Conservation (phyloP, 768 basidiomycete species). For the Phlebiopsis gigantea region DNA sequence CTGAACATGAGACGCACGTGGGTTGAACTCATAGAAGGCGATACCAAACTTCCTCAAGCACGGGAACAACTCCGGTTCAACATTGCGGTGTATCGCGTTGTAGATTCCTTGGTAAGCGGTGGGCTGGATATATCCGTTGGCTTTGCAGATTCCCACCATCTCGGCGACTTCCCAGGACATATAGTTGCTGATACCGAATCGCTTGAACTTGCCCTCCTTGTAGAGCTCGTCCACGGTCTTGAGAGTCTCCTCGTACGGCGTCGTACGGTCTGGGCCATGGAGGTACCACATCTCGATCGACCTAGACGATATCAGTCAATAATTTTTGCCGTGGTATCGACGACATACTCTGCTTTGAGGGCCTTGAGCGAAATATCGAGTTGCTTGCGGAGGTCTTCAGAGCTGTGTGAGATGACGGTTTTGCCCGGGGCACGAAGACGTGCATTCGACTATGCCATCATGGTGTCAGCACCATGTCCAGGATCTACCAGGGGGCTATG, state of each 20-base stretch:
- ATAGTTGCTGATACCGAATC: slow-evolving; percentile 42
- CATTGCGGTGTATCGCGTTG: slow-evolving; percentile 34
- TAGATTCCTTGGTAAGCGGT: slow-evolving; percentile 45
- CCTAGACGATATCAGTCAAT: slow-evolving; percentile 6
- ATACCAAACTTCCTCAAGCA: slow-evolving; percentile 38
- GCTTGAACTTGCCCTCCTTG: slow-evolving; percentile 48
- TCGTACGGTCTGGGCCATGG: slow-evolving; percentile 40
- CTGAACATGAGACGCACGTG: slow-evolving; percentile 26
- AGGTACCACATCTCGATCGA: slow-evolving; percentile 43
- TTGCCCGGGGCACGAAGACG: neutral
- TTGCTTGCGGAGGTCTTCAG: slow-evolving; percentile 30
- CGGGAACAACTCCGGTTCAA: slow-evolving; percentile 37
- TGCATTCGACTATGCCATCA: neutral
- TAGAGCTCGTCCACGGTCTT: slow-evolving; percentile 42
- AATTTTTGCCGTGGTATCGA: neutral
- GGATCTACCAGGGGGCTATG: too few species aligned
- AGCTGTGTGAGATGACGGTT: neutral
- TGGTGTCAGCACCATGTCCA: neutral
- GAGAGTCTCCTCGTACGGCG: slow-evolving; percentile 41
- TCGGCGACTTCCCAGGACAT: slow-evolving; percentile 43
- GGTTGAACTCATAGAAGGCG: slow-evolving; percentile 36
- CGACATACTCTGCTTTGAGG: slow-evolving; percentile 41
- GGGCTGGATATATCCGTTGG: slow-evolving; percentile 42
- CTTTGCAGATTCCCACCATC: slow-evolving; percentile 34
- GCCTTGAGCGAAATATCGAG: slow-evolving; percentile 34